Conservation (phyloP, 352 stramenopile genomes). For the Phytopythium kandeliae region DNA sequence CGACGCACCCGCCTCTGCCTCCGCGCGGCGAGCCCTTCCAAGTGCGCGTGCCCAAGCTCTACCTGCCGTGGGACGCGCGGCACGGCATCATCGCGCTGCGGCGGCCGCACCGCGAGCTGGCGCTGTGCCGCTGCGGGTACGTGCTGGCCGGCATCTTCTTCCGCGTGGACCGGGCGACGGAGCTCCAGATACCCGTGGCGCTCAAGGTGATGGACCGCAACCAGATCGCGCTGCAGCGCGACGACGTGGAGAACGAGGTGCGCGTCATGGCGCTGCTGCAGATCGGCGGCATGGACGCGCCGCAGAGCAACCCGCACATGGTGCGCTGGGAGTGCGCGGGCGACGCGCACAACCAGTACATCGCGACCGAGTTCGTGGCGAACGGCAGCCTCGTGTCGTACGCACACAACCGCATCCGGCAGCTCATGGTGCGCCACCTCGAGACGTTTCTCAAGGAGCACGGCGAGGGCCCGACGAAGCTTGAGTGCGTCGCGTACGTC, state of each 20-base stretch:
- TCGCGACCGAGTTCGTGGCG: constrained; percentile 76
- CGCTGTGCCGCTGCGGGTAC: constrained; percentile 73
- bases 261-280: constrained; percentile 79
- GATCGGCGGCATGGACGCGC: constrained; percentile 65
- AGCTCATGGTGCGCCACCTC: constrained; percentile 66
- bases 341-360: constrained; percentile 72
- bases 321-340: constrained; percentile 74
- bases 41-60: constrained; percentile 58
- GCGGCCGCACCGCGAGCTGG: constrained; percentile 58
- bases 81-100: constrained; percentile 68
- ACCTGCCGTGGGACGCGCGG: constrained; percentile 62
- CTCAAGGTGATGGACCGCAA: constrained; percentile 80
- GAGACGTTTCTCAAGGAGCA: constrained; percentile 59
- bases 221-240: constrained; percentile 61
- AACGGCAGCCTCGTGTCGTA: constrained; percentile 76
- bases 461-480: constrained; percentile 52
- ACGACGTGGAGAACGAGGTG: constrained; percentile 80
- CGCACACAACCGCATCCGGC: constrained; percentile 61
- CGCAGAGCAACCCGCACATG: constrained; percentile 61
- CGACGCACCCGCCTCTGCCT: constrained; percentile 47
- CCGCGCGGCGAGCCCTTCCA: constrained; percentile 32
- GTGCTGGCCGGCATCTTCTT: constrained; percentile 80
- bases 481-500: constrained; percentile 79
- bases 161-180: constrained; percentile 32
- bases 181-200: constrained; percentile 52